Evolutionary conservation across 176 grass and related monocot genomes (phyloP).

Genomic region (Rhipidocladum racemiflorum): DNA sequence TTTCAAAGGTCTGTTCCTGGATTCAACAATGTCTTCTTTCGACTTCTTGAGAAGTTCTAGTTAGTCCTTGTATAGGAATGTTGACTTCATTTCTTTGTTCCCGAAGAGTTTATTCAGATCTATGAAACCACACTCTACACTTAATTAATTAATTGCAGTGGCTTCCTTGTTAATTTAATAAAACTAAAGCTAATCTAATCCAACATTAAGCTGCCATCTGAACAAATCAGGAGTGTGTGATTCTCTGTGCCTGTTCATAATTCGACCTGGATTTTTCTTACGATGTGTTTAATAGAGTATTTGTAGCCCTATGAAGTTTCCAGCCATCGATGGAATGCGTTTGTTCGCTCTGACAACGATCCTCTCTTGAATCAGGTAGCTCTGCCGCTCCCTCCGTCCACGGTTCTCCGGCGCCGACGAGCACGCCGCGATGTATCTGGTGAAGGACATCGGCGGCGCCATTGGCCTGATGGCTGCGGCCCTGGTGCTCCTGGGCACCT

Average conservation of each 20-base stretch:
- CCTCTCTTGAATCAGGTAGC: neutral
- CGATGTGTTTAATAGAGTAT: neutral
- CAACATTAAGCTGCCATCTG: neutral
- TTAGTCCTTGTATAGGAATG: neutral
- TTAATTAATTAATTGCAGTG: neutral
- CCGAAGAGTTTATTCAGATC: neutral
- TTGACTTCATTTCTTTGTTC: neutral
- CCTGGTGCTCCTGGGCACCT: constrained; percentile 77
- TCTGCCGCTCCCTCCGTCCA: neutral
- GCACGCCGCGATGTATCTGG: constrained; percentile 56
- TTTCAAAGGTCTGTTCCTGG: neutral
- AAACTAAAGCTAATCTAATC: neutral
- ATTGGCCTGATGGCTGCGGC: constrained; percentile 70
- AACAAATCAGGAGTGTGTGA: neutral
- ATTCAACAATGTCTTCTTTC: neutral
- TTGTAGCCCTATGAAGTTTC: neutral
- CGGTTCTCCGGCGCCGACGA: neutral
- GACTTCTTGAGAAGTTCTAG: neutral
- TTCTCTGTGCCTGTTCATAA: neutral
- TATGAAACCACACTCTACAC: neutral
- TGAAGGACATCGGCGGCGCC: constrained; percentile 72
- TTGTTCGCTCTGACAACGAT: neutral
- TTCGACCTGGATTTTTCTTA: neutral
- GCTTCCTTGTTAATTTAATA: neutral
- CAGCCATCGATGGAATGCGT: neutral